These are phyloP conservation scores for Tylopilus plumbeoviolaceoides DNA, from an alignment of 768 basidiomycete genomes.

Conservation along the genomic window DNA sequence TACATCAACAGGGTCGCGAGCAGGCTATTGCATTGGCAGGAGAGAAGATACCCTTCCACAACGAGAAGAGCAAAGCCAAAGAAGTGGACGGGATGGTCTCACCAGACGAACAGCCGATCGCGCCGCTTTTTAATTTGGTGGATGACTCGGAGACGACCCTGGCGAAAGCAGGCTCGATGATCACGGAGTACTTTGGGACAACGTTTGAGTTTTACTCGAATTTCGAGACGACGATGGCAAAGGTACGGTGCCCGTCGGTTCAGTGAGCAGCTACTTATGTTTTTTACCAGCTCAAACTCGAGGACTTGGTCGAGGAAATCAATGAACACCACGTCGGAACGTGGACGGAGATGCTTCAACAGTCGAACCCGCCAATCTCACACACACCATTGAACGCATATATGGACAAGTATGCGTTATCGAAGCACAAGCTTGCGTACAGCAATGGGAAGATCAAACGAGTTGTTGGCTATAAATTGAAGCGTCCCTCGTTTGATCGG, in stretches of 20 bases:
- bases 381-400: conserved; percentile 75
- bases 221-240: conserved; percentile 61
- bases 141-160: conserved; percentile 75
- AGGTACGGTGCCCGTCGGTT: conserved; percentile 37
- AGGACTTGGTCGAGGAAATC: conserved; percentile 75
- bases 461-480: conserved; percentile 65
- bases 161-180: conserved; percentile 57
- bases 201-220: conserved; percentile 78
- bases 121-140: conserved; percentile 82
- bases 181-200: conserved; percentile 72
- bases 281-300: conserved; percentile 50
- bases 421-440: conserved; percentile 66
- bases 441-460: conserved; percentile 70
- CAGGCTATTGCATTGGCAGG: conserved; percentile 58
- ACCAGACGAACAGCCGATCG: conserved; percentile 54
- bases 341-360: conserved; percentile 79
- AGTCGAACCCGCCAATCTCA: conserved; percentile 64
- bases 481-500: conserved; percentile 57
- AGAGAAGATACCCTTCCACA: conserved; percentile 35
- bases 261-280: not conserved
- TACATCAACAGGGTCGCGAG: conserved; percentile 54
- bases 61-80: conserved; percentile 64
- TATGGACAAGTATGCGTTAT: conserved; percentile 69
- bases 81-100: conserved; percentile 61
- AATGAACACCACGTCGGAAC: conserved; percentile 79